Evolutionary conservation across 2,329 filamentous ascomycete species (phyloP).

Genomic region (Diaporthe sp.): DNA sequence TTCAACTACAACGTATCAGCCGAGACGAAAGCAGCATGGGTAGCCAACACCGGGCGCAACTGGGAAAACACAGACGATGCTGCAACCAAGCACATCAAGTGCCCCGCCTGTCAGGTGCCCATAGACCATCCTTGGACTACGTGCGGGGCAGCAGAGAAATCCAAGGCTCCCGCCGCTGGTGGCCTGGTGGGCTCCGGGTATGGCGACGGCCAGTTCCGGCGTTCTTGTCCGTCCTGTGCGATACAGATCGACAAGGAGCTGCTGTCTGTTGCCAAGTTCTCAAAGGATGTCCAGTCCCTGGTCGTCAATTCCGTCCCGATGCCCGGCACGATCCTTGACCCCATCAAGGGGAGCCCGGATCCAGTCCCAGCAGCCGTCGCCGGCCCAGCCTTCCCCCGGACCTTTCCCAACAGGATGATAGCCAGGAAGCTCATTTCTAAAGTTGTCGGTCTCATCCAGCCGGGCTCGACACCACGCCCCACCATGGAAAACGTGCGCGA

Average conservation of each 20-base stretch:
- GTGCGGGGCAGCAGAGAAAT: constrained; percentile 49
- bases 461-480: constrained; percentile 41
- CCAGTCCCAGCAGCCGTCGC: constrained; percentile 38
- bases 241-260: constrained; percentile 64
- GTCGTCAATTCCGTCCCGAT: constrained; percentile 62
- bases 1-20: constrained; percentile 66
- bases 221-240: constrained; percentile 62
- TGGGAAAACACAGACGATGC: constrained; percentile 72
- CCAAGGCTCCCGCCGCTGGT: constrained; percentile 41
- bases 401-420: constrained; percentile 71
- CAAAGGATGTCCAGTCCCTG: constrained; percentile 62
- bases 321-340: constrained; percentile 74
- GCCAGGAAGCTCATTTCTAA: constrained; percentile 53
- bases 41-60: constrained; percentile 54
- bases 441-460: constrained; percentile 52
- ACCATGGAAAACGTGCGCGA: constrained; percentile 63
- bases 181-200: constrained; percentile 65
- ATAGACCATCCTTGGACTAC: constrained; percentile 70
- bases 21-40: constrained; percentile 59
- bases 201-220: constrained; percentile 65
- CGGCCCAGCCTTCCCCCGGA: constrained; percentile 44
- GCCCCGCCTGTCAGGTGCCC: constrained; percentile 61
- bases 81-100: constrained; percentile 59
- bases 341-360: constrained; percentile 61
- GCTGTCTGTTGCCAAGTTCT: constrained; percentile 72